Evolutionary conservation across 441 rosid genomes (phyloP), one percentile per base, ranked within the genome.

Genomic region (Euphorbia schlechtendalii): DNA sequence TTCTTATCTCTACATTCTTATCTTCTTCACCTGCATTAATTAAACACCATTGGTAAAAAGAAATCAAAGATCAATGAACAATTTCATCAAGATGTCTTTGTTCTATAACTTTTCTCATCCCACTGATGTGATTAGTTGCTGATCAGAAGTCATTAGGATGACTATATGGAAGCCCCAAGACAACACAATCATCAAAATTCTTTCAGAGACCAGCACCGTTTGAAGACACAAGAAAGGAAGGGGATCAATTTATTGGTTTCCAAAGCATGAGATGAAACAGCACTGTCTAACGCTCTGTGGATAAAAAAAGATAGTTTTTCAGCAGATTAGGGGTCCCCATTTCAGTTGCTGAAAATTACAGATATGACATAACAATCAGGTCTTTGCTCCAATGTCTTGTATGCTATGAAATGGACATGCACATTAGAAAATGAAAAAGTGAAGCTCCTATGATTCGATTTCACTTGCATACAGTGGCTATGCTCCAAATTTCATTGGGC

Each of bases 1-100:
- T 71, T 77, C 87, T 93, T 34, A 93, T 77, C 84, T 93, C 99
- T 61, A 93, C 84, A 61, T 93, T 86, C 76, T 84, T 90, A 73
- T 82, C 97, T 69, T 90, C 99, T 58, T 85, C 90, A 17, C 99
- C 99, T 90, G 88, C 82, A 83, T 65, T 48, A 48, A 67, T 58
- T 18, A 56, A 70, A 59, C 15, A 52, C 4, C 30, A 25, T 43
- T 43, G 1, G 1, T 43, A 64, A 14, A 20, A 66, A 54, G 51
- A 60, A 28, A 55, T 22, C 51, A 53, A 68, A 61, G 43, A 48
- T 60, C 48, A 40, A 61, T 36, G 55, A 63, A 41, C 48, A 62
- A 60, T 69, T 63, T 45, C 62, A 64, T 70, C 52, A 45, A 51
- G n/a, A 46, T 36, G 52, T 61, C 10, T 49, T 54, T 66, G 5